Evolutionary conservation across 306 rosid genomes (phyloP).

Genomic region (Dryas drummondii): DNA sequence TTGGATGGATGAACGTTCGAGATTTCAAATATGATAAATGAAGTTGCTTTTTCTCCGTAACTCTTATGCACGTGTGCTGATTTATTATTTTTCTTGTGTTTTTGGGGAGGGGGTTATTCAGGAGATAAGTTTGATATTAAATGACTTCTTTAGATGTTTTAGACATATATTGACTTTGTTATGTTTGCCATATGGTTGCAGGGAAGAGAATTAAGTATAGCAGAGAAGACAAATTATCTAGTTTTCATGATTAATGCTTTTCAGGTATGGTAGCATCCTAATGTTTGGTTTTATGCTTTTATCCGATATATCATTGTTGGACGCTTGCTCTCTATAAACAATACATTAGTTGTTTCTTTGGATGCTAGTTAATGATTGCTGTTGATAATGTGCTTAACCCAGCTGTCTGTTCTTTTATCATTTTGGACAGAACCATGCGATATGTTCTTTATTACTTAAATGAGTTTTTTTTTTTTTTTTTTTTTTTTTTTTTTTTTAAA

Average conservation of each 20-base stretch:
- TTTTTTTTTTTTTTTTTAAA: neutral
- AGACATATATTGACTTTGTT: slow-evolving; percentile 24
- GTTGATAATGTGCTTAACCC: neutral
- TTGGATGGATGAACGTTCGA: no score
- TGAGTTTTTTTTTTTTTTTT: neutral
- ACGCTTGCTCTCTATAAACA: neutral
- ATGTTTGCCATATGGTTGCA: slow-evolving; percentile 38
- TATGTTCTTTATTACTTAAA: neutral
- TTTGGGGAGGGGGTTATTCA: neutral
- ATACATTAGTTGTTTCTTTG: neutral
- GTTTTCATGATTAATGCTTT: slow-evolving; percentile 95
- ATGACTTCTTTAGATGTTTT: neutral
- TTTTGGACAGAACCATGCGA: neutral
- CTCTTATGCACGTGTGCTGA: neutral
- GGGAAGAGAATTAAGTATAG: slow-evolving; percentile 85
- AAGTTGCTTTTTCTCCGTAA: neutral
- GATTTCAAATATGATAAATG: neutral
- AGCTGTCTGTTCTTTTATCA: neutral
- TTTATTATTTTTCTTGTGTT: no score
- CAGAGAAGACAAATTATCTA: slow-evolving; percentile 91
- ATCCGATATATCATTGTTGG: neutral
- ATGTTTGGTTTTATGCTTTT: neutral
- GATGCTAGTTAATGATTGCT: neutral
- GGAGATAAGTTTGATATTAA: neutral
- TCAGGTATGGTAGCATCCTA: slow-evolving; percentile 59